Evolutionary conservation across 2,329 filamentous ascomycete species (phyloP), one percentile per base, ranked within the genome.

Genomic region (Nigrospora sphaerica): DNA sequence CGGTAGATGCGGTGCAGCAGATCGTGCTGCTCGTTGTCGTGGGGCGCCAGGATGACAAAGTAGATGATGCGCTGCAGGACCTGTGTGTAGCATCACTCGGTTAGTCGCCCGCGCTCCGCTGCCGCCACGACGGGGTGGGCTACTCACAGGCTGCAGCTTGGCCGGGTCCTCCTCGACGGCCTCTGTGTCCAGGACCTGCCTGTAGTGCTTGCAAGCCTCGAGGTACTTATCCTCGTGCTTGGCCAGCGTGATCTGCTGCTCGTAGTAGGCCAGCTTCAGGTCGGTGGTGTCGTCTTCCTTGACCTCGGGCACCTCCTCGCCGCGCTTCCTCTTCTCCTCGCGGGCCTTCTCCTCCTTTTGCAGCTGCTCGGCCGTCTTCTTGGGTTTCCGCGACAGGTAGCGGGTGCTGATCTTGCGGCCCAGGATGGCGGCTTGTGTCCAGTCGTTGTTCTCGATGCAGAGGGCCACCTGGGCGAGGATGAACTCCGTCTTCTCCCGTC

Each of bases 171-270:
- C 83, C 69, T 97, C 89, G 5, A 98, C 90, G 3, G 91, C 88
- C 66, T 95, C 90, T 0, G 95, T 98, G 64, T 98, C 92, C 51
- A 98, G 72, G 5, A 98, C 92, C 65, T 97, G 91, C 64, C 93
- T 80, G 73, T 97, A 98, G 71, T 98, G 83, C 72, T 98, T 98
- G 83, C 93, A 98, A 32, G 85, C 92, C 53, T 97, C 92, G 32
- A 98, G 81, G 62, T 98, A 98, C 69, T 95, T 96, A 72, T 90
- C 83, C 54, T 98, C 93, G 60, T 98, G 91, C 77, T 96, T 97
- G 47, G 93, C 88, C 45, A 98, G 75, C 40, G 83, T 86, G 61
- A 98, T 95, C 71, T 98, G 93, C 66, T 97, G 93, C 71, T 96
- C 91, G 70, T 96, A 98, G 72, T 90, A 98, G 54, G 81, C 83